phyloP scores from a whole-genome alignment of 2,329 filamentous ascomycete species.

The Verruconis gallopava region DNA sequence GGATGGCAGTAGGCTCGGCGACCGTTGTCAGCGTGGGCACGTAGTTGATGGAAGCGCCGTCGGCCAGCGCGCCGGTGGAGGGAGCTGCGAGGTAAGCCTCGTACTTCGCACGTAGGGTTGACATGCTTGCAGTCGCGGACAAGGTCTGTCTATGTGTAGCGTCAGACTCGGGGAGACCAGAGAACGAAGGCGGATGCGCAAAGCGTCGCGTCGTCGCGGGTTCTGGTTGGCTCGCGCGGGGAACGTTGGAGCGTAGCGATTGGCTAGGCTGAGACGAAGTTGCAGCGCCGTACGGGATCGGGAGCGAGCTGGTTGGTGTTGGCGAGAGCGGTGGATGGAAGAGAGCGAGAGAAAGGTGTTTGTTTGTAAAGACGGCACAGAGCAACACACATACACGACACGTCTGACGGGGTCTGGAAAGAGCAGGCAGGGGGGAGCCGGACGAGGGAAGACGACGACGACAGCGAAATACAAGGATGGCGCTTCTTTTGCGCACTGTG shows the following conservation, averaged over 20 bases:
- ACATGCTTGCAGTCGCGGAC: constrained; percentile 3
- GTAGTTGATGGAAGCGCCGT: constrained; percentile 51
- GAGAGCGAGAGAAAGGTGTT: not conserved
- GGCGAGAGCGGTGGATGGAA: too few species aligned
- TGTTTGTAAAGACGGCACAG: not conserved
- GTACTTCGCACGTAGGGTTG: constrained; percentile 22
- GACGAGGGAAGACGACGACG: too few species aligned
- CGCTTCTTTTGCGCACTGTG: too few species aligned
- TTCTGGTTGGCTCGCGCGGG: not conserved
- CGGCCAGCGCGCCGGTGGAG: constrained; percentile 28
- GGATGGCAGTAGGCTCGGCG: constrained; percentile 57
- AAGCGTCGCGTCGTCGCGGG: not conserved
- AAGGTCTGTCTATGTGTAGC: not conserved
- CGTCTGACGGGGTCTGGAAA: not conserved
- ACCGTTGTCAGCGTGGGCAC: constrained; percentile 75
- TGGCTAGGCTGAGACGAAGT: not conserved
- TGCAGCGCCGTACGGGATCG: too few species aligned
- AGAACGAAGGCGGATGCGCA: not conserved
- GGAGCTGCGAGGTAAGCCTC: constrained; percentile 33
- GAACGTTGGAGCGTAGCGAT: not conserved
- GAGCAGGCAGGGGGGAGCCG: too few species aligned
- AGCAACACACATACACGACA: not conserved
- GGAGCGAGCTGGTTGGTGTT: too few species aligned
- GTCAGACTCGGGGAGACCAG: too few species aligned
- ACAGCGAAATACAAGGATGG: too few species aligned